Percentiles rank a stretch among this genome's conserved stretches.
Evolutionary conservation across 2,329 filamentous ascomycete genomes (phyloP).

Genomic region (Pseudocercospora pini-densiflorae): DNA sequence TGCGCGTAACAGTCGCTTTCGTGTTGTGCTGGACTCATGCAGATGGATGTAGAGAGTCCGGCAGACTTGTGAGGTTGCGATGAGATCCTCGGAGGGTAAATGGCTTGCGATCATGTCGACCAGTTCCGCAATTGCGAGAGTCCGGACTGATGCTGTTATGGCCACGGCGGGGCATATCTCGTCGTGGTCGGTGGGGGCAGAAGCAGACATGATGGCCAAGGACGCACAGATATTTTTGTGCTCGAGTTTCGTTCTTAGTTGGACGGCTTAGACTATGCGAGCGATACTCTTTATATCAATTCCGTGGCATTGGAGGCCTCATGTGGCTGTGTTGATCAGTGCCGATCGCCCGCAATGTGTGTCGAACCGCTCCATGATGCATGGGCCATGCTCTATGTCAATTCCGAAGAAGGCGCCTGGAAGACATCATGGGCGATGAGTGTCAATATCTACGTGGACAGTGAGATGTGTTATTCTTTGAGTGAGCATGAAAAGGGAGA

Average conservation of each 20-base stretch:
- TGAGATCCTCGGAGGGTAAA: background rate
- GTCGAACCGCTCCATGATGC: background rate
- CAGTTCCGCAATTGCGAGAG: background rate
- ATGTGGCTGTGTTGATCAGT: slow-evolving; percentile 1
- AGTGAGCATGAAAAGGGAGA: background rate
- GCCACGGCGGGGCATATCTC: background rate
- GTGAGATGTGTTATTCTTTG: background rate
- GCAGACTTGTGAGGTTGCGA: slow-evolving; percentile 1
- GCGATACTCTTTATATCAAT: background rate
- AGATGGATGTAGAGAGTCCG: background rate
- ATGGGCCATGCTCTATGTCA: background rate
- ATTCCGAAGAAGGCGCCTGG: background rate
- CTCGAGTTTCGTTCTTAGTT: background rate
- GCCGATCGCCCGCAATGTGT: background rate
- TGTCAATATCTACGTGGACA: background rate
- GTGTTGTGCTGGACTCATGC: background rate
- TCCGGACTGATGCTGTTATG: background rate
- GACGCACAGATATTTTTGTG: background rate
- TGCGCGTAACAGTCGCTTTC: background rate
- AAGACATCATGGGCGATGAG: background rate
- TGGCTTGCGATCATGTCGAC: background rate
- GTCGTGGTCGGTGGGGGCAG: background rate
- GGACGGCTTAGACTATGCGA: background rate
- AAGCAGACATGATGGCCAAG: background rate
- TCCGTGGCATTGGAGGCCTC: background rate